phyloP scores from a whole-genome alignment of 768 basidiomycete genomes.

The Termitomyces sp. region DNA sequence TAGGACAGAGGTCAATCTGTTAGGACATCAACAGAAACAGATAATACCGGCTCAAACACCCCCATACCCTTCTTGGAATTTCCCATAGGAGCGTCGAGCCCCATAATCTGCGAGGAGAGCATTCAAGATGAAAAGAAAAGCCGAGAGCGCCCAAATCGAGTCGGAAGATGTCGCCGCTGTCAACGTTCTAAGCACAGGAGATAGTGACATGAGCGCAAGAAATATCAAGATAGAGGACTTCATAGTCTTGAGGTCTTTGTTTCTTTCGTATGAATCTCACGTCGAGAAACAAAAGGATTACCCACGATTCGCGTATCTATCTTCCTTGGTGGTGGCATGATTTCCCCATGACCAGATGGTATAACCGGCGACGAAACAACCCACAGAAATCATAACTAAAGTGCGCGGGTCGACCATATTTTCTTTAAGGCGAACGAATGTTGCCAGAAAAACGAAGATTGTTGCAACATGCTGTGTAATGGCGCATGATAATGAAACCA shows the following conservation, averaged over 20 bases:
- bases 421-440: slow-evolving; percentile 71
- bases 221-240: slow-evolving; percentile 87
- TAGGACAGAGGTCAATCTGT: slow-evolving; percentile 73
- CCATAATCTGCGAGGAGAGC: slow-evolving; percentile 81
- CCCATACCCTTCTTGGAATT: slow-evolving; percentile 53
- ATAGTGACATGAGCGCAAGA: slow-evolving; percentile 81
- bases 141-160: slow-evolving; percentile 95
- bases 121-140: slow-evolving; percentile 77
- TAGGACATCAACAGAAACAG: slow-evolving; percentile 5
- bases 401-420: slow-evolving; percentile 60
- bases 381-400: slow-evolving; percentile 60
- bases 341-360: slow-evolving; percentile 55
- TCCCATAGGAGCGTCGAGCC: slow-evolving; percentile 35
- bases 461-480: slow-evolving; percentile 83
- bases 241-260: slow-evolving; percentile 59
- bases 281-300: background rate
- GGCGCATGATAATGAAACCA: slow-evolving; percentile 65
- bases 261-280: background rate
- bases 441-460: slow-evolving; percentile 75
- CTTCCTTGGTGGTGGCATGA: slow-evolving; percentile 15
- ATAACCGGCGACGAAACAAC: slow-evolving; percentile 57
- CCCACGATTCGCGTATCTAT: slow-evolving; percentile 16
- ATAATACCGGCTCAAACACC: slow-evolving; percentile 16
- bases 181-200: slow-evolving; percentile 87
- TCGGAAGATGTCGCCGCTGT: slow-evolving; percentile 95